These are phyloP conservation scores for Rosa lucieae DNA, from an alignment of 306 rosid genomes.

Conservation along the genomic window DNA sequence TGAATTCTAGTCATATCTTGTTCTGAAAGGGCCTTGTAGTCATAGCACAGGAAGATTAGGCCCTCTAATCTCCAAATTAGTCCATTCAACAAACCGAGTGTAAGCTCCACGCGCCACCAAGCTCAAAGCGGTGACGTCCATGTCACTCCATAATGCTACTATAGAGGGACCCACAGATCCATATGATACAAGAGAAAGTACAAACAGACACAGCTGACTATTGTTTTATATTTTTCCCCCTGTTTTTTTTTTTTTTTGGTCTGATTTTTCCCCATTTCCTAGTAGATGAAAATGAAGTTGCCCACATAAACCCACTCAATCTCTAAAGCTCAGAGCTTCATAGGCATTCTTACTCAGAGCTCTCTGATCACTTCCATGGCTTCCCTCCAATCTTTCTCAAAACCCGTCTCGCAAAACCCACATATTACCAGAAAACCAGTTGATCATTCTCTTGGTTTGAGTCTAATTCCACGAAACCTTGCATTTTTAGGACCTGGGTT, in stretches of 20 bases:
- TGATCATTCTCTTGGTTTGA: conserved; percentile 7
- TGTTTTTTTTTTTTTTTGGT: no score
- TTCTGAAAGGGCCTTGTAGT: no score
- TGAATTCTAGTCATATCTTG: no score
- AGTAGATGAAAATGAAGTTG: not conserved
- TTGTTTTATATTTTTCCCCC: not conserved
- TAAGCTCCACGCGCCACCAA: not conserved
- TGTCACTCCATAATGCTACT: not conserved
- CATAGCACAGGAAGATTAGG: no score
- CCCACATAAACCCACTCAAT: not conserved
- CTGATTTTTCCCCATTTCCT: not conserved
- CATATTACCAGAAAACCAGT: not conserved
- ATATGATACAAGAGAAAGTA: not conserved
- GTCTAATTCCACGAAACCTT: conserved; percentile 10
- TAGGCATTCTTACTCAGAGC: not conserved
- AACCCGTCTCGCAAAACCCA: conserved; percentile 25
- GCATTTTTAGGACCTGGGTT: conserved; percentile 12
- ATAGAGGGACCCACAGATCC: not conserved
- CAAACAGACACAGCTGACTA: not conserved
- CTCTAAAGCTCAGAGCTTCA: not conserved
- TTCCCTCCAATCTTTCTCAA: conserved; percentile 30
- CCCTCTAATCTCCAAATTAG: not conserved
- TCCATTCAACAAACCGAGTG: not conserved
- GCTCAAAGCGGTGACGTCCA: not conserved
- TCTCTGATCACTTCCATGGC: conserved; percentile 36